phyloP scores from a whole-genome alignment of 2,329 filamentous ascomycete species.

The Blastomyces gilchristii region DNA sequence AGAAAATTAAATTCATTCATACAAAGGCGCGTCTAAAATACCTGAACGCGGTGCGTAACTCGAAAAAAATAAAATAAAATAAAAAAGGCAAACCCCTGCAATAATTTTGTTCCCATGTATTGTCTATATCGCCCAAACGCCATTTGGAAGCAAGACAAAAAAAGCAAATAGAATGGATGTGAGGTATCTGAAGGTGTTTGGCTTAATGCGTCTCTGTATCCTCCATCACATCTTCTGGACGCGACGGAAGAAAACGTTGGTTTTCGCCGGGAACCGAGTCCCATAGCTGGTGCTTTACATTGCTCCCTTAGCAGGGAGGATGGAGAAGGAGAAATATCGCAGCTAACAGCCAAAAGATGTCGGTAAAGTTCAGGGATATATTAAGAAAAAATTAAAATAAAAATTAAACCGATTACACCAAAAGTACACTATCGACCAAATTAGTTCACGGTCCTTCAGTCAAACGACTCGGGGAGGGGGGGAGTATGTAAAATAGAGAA shows the following conservation, averaged over 20 bases:
- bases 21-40: not conserved
- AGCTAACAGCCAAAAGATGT: conserved; percentile 11
- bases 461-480: not conserved
- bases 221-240: not conserved
- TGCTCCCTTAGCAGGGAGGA: not conserved
- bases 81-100: not conserved
- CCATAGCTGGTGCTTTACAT: not conserved
- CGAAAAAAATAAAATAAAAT: not conserved
- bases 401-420: conserved; percentile 13
- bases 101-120: not conserved
- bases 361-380: conserved; percentile 9
- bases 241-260: not conserved
- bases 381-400: not conserved
- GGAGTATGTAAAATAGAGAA: conserved; percentile 1
- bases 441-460: not conserved
- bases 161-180: not conserved
- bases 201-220: not conserved
- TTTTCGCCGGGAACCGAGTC: not conserved
- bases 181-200: not conserved
- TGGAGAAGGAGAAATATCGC: conserved; percentile 9
- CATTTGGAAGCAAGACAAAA: not conserved
- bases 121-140: conserved; percentile 4
- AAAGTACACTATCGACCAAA: conserved; percentile 15
- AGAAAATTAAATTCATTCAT: not conserved
- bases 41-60: no score